Evolutionary conservation across 1,139 yeast genomes (phyloP).

Genomic region (Pichia sp.): DNA sequence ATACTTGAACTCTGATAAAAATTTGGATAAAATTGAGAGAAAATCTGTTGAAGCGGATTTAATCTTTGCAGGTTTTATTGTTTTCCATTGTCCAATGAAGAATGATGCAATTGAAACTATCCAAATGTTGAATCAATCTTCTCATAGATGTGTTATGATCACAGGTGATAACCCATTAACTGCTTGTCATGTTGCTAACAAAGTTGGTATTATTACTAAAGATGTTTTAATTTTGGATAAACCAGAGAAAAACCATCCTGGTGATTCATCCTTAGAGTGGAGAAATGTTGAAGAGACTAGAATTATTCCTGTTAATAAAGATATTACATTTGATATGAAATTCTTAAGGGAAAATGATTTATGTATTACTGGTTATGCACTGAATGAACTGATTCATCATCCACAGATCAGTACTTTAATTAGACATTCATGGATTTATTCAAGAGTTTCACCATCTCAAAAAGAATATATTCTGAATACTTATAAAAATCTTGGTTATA

Average conservation of each 20-base stretch:
- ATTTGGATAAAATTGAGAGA: constrained; percentile 56
- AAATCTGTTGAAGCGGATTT: constrained; percentile 70
- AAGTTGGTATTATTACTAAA: constrained; percentile 78
- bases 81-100: constrained; percentile 96
- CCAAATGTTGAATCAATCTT: constrained; percentile 87
- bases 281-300: constrained; percentile 75
- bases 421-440: constrained; percentile 93
- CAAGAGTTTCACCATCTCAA: constrained; percentile 95
- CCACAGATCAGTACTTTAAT: constrained; percentile 64
- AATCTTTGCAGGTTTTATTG: constrained; percentile 85
- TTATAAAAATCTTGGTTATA: constrained; percentile 83
- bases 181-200: constrained; percentile 96
- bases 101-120: constrained; percentile 87
- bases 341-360: constrained; percentile 70
- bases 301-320: constrained; percentile 57
- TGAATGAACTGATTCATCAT: constrained; percentile 55
- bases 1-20: constrained; percentile 43
- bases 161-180: constrained; percentile 99
- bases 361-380: constrained; percentile 92
- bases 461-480: constrained; percentile 85
- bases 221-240: constrained; percentile 84
- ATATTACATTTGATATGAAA: constrained; percentile 48
- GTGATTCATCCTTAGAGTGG: constrained; percentile 66
- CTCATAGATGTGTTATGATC: constrained; percentile 94
- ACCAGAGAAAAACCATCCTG: constrained; percentile 53